Conservation (phyloP, 805 yeast genomes). For the Cyberlindnera saturnus region DNA sequence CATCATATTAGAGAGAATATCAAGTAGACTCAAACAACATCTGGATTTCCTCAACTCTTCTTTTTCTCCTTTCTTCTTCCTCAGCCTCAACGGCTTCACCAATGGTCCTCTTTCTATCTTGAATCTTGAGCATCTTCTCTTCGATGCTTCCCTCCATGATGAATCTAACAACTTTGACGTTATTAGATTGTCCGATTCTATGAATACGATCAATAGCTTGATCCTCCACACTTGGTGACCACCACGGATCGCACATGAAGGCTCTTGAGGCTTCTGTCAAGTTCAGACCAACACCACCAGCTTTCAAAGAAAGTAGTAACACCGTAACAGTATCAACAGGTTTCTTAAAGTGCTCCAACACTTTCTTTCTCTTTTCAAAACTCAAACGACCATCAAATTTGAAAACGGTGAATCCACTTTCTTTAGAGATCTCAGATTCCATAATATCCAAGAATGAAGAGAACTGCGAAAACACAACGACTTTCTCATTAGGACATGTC, state of each 20-base stretch:
- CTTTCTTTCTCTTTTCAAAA: constrained; percentile 55
- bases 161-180: constrained; percentile 72
- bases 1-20: neutral
- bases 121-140: constrained; percentile 81
- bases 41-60: constrained; percentile 68
- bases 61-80: constrained; percentile 66
- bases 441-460: constrained; percentile 76
- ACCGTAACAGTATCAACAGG: constrained; percentile 35
- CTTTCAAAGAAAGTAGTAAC: constrained; percentile 70
- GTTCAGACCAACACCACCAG: constrained; percentile 93
- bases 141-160: constrained; percentile 81
- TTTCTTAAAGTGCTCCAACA: constrained; percentile 49
- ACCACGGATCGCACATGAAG: constrained; percentile 94
- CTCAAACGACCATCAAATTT: constrained; percentile 82
- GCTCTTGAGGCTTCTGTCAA: constrained; percentile 81
- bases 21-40: constrained; percentile 45
- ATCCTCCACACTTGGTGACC: constrained; percentile 89
- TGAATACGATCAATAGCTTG: constrained; percentile 91
- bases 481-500: constrained; percentile 59
- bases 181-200: constrained; percentile 75
- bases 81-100: constrained; percentile 77
- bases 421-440: constrained; percentile 48
- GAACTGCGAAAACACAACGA: constrained; percentile 88
- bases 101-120: constrained; percentile 72
- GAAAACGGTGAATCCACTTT: constrained; percentile 44